Evolutionary conservation across 257 asterid genomes (phyloP), one percentile per base, ranked within the genome.

Genomic region (Misopates orontium): DNA sequence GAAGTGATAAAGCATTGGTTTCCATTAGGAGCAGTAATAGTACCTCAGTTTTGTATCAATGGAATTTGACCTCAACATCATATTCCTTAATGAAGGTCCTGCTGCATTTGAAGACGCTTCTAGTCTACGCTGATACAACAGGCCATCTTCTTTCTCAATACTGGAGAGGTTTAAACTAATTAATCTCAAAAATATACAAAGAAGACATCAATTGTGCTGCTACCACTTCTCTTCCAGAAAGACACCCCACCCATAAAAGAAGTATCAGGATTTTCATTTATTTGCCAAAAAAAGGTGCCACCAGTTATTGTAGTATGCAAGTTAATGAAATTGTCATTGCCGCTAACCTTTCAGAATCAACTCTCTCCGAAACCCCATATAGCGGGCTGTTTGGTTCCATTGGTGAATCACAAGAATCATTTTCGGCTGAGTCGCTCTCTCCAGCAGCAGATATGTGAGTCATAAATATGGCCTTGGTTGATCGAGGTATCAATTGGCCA

Each of bases 381-480:
- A 90, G 89, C 61, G 99, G 99, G 79, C 99, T 94, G 71, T 94
- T 90, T 55, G 99, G 97, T 79, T 90, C 99, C 82, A 94, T 71
- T 15, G 99, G 99, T 31, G 99, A 94, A 86, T 94, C 99, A 60
- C 97, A 94, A 53, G 99, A 94, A 79, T 94, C 99, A 85, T 94
- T 94, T 81, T 94, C 99, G 63, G 99, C 99, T 75, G 97, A 90
- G 69, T 94, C 99, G 77, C 97, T 94, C 84, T 94, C 99, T 72
- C 91, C 99, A 9, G 97, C 95, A 75, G 87, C 96, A 76, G 84
- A 78, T 56, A 85, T 69, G 71, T 85, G 91, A 62, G 88, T 82
- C 88, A 82, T 80, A 71, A 78, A 83, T 57, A 85, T 78, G 53
- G 91, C 88, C 74, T 79, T 85, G 58, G 80, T 79, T 52, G 91